Base-by-base conservation (phyloP, 164 flowering plant species). In the Stephania cephalantha region DNA sequence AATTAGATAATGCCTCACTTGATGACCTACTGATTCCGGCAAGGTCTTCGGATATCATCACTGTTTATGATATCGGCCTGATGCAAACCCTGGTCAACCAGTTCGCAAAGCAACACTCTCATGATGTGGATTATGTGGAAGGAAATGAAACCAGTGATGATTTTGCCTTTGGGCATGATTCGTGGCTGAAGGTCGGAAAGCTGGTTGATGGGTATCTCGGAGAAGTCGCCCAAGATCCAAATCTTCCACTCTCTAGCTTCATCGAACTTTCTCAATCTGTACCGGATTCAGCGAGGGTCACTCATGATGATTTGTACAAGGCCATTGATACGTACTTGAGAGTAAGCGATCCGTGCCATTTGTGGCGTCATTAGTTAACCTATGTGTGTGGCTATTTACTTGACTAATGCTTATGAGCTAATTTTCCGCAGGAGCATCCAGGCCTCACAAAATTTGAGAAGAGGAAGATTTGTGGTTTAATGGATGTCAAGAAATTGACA, bases 21-120 rank as follows among this genome's bases (percentile, higher is more conserved):
- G 85, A 77, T n/a, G 98, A 94, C 85, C 82, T 94, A 46, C 70
- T 94, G 80, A 87, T 94, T 76, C 98, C 91, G 10, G 83, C 92
- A 15, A 78, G 64, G 7, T 58, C 81, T 29, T 53, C 87, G 65
- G 83, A 89, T 0, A 88, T 85, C 25, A 76, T 76, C 8, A 83
- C 91, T n/a, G 64, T 75, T 55, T 90, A 90, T 79, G 96, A 94
- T 83, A 81, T 88, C 72, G 90, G 85, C 61, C 79, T 94, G 67
- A 90, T 94, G 65, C 85, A 82, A 46, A 52, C 72, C 78, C 82
- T 90, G 55, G 89, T 92, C 46, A 78, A 83, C 67, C 83, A 72
- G 46, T 94, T 80, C 80, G 35, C 82, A 77, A 53, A 64, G 68
- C 85, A 81, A 31, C 84, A 81, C 68, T 58, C 65, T 53, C 67